A percentile compares a stretch with the other conserved stretches of the same genome.
Evolutionary conservation across 2,329 filamentous ascomycete species (phyloP).

Genomic region (Fusarium robinianum): DNA sequence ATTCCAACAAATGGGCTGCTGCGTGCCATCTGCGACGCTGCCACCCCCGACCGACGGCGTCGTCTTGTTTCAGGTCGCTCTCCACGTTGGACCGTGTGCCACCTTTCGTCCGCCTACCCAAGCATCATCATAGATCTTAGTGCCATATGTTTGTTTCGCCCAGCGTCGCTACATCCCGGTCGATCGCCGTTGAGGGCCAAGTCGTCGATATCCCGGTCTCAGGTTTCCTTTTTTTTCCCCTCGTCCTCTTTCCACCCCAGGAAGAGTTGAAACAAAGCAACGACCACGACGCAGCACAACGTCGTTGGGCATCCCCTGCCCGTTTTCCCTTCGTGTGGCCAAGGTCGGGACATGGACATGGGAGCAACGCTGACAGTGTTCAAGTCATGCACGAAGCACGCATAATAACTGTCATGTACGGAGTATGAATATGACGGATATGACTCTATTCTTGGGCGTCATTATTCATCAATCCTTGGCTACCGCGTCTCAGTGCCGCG

Average conservation of each 20-base stretch:
- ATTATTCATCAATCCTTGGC: not conserved
- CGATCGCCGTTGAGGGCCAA: slow-evolving; percentile 17
- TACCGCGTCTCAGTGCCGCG: too few relatives aligned
- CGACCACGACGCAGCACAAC: not conserved
- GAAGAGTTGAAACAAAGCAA: slow-evolving; percentile 11
- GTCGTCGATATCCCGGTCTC: slow-evolving; percentile 14
- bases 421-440: too few relatives aligned
- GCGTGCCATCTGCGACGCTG: slow-evolving; percentile 22
- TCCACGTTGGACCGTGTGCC: slow-evolving; percentile 31
- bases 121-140: slow-evolving; percentile 26
- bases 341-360: not conserved
- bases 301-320: not conserved
- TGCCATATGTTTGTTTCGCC: slow-evolving; percentile 18
- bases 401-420: slow-evolving; percentile 6
- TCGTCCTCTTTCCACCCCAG: too few relatives aligned
- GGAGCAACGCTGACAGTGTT: not conserved
- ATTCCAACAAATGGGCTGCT: slow-evolving; percentile 15
- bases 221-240: slow-evolving; percentile 1
- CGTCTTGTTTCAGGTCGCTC: slow-evolving; percentile 34
- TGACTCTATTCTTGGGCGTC: slow-evolving; percentile 4
- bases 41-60: slow-evolving; percentile 22
- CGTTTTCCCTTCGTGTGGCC: slow-evolving; percentile 4
- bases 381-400: not conserved
- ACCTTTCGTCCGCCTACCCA: slow-evolving; percentile 11
- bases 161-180: slow-evolving; percentile 19